Percentiles rank a stretch among this genome's conserved stretches.
Conservation (phyloP, 1,284 basidiomycete genomes). For the Ustilago curta region DNA sequence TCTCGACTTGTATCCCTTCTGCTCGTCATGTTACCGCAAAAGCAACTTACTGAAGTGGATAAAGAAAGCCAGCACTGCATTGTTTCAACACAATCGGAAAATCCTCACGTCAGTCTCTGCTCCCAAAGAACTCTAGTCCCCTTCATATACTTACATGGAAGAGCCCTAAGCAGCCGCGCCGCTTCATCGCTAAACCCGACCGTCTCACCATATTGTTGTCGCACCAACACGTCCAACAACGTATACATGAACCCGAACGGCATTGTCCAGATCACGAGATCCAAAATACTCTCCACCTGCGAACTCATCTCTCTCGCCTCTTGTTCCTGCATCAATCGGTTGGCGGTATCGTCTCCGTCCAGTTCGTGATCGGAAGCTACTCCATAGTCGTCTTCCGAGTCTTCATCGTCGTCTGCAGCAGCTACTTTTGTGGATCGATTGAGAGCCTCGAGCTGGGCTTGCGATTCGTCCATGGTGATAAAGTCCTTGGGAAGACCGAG, state of each 20-base stretch:
- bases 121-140: not conserved
- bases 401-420: slow-evolving; percentile 12
- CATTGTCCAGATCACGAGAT: slow-evolving; percentile 65
- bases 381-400: slow-evolving; percentile 46
- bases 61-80: slow-evolving; percentile 50
- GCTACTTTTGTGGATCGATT: slow-evolving; percentile 3
- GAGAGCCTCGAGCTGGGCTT: slow-evolving; percentile 38
- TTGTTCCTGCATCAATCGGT: slow-evolving; percentile 43
- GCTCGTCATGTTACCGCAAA: not conserved
- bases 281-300: slow-evolving; percentile 47
- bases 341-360: slow-evolving; percentile 48
- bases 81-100: slow-evolving; percentile 50
- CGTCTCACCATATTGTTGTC: slow-evolving; percentile 66
- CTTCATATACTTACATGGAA: slow-evolving; percentile 51
- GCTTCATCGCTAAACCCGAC: slow-evolving; percentile 44
- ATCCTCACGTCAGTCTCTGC: no score
- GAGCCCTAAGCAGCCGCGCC: slow-evolving; percentile 33
- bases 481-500: slow-evolving; percentile 51
- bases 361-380: slow-evolving; percentile 33
- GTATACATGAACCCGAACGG: slow-evolving; percentile 65
- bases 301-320: slow-evolving; percentile 50
- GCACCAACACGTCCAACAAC: slow-evolving; percentile 64
- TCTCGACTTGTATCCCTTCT: not conserved
- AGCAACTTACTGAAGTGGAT: slow-evolving; percentile 55
- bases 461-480: slow-evolving; percentile 41